These are phyloP conservation scores for Trichoderma sp. DNA, from an alignment of 2,329 filamentous ascomycete genomes.

Conservation along the genomic window DNA sequence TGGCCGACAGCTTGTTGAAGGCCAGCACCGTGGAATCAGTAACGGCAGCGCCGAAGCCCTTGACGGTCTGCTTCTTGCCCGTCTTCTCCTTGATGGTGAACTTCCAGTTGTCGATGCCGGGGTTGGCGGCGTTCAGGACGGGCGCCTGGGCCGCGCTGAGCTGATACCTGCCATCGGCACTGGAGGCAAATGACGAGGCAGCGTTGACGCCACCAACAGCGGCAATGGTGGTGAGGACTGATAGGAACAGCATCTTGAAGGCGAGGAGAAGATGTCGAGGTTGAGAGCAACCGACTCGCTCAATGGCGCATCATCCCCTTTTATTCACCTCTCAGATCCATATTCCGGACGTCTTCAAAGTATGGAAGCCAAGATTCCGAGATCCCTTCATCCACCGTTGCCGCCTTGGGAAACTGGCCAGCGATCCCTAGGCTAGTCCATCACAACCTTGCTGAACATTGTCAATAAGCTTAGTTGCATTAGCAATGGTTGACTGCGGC, in stretches of 20 bases:
- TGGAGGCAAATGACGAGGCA: conserved; percentile 35
- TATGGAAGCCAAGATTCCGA: background rate
- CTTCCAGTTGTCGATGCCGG: conserved; percentile 41
- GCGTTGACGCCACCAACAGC: conserved; percentile 19
- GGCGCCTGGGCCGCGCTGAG: conserved; percentile 39
- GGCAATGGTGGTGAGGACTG: conserved; percentile 20
- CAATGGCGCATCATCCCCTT: conserved; percentile 19
- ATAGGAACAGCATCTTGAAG: conserved; percentile 22
- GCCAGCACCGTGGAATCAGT: conserved; percentile 46
- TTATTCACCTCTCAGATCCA: conserved; percentile 2
- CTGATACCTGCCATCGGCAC: conserved; percentile 42
- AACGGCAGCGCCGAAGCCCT: conserved; percentile 46
- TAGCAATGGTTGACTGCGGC: background rate
- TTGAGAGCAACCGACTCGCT: background rate
- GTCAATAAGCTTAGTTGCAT: conserved; percentile 19
- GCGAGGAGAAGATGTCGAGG: background rate
- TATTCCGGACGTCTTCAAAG: background rate
- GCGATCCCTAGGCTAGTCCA: background rate
- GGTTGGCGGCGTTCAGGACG: conserved; percentile 37
- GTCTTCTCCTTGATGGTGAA: conserved; percentile 44
- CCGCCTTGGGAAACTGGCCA: background rate
- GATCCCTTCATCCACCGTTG: background rate
- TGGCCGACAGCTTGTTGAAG: conserved; percentile 39
- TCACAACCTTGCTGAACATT: conserved; percentile 7
- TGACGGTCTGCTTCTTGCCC: conserved; percentile 41